Evolutionary conservation across 192 early-diverging fungal genomes (phyloP).

Genomic region (Dispira simplex): DNA sequence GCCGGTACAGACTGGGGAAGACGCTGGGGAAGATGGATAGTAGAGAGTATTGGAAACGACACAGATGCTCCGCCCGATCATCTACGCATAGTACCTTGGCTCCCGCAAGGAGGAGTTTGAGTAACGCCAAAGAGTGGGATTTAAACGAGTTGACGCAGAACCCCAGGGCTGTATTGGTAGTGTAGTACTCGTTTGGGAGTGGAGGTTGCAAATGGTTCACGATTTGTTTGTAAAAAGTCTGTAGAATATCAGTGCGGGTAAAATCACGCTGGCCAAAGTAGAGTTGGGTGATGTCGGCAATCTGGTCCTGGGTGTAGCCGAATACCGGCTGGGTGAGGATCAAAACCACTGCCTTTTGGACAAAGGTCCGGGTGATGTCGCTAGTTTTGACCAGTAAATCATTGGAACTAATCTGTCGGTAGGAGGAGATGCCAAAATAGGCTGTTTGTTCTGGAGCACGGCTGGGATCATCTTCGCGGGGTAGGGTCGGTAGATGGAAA

Average conservation of each 20-base stretch:
- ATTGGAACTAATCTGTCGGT: constrained; percentile 9
- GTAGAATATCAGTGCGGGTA: constrained; percentile 1
- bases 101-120: constrained; percentile 4
- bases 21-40: not conserved
- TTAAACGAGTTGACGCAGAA: not conserved
- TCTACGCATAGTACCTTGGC: constrained; percentile 7
- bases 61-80: constrained; percentile 3
- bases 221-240: not conserved
- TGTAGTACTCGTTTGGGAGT: constrained; percentile 5
- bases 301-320: constrained; percentile 6
- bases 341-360: constrained; percentile 8
- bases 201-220: not conserved
- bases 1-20: not conserved
- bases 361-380: constrained; percentile 11
- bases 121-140: not conserved
- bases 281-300: not conserved
- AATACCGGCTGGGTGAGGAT: constrained; percentile 9
- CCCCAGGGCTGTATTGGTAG: constrained; percentile 7
- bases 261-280: constrained; percentile 10
- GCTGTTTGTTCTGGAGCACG: not conserved
- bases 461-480: not conserved
- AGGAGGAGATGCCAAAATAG: constrained; percentile 6
- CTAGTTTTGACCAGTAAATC: constrained; percentile 3
- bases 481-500: constrained; percentile 3
- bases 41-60: constrained; percentile 11